phyloP scores from a whole-genome alignment of 352 stramenopile species.

The Globisporangium spiculum region DNA sequence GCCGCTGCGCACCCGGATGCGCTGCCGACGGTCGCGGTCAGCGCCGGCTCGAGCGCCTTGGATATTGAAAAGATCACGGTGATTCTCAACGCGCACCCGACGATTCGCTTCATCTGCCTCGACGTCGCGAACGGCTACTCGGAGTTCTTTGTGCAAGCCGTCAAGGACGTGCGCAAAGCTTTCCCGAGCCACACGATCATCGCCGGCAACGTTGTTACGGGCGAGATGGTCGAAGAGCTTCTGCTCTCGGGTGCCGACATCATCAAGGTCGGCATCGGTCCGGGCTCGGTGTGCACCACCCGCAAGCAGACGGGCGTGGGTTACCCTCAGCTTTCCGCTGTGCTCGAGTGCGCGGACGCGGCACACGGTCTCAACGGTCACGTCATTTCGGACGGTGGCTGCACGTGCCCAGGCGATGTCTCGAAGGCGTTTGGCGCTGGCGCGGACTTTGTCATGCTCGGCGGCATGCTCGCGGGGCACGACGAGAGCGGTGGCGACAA shows the following conservation, averaged over 20 bases:
- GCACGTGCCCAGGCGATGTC: conserved; percentile 87
- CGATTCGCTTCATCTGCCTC: conserved; percentile 85
- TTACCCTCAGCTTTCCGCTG: conserved; percentile 89
- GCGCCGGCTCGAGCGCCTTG: conserved; percentile 59
- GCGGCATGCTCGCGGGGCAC: conserved; percentile 90
- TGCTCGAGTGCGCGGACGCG: conserved; percentile 91
- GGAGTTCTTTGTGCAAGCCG: conserved; percentile 83
- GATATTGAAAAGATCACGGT: conserved; percentile 72
- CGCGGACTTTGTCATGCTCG: conserved; percentile 92
- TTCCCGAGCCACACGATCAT: conserved; percentile 88
- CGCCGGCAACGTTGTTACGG: conserved; percentile 91
- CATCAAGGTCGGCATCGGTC: conserved; percentile 93
- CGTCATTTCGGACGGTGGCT: conserved; percentile 88
- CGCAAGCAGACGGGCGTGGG: conserved; percentile 92
- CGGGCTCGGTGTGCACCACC: conserved; percentile 90
- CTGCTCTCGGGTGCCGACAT: conserved; percentile 90
- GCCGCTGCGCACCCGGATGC: conserved; percentile 45
- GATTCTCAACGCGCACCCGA: conserved; percentile 55
- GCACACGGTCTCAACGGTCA: conserved; percentile 87
- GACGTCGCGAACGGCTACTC: conserved; percentile 90
- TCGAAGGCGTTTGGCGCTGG: conserved; percentile 90
- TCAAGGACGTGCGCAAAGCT: conserved; percentile 48
- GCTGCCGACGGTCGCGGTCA: conserved; percentile 76
- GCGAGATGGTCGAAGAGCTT: conserved; percentile 92
- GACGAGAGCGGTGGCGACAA: conserved; percentile 88